Percentiles rank a stretch among this genome's conserved stretches.
Evolutionary conservation across 2,329 filamentous ascomycete genomes (phyloP).

Genomic region (Talaromyces marneffei): DNA sequence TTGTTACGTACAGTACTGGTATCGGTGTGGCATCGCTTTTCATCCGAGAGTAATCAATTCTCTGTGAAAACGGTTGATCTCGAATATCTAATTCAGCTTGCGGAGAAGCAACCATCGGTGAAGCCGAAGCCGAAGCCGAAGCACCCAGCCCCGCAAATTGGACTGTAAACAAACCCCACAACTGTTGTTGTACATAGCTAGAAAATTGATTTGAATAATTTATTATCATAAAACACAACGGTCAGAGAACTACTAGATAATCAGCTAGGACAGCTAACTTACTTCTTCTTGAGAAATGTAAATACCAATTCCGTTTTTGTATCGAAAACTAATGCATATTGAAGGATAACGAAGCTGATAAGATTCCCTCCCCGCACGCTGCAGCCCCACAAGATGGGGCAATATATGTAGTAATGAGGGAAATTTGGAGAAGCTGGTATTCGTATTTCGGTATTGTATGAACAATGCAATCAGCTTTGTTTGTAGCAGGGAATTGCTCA

Average conservation of each 20-base stretch:
- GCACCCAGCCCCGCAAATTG: background rate
- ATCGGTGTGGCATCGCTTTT: constrained; percentile 10
- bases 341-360: background rate
- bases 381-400: constrained; percentile 1
- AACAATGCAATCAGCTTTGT: background rate
- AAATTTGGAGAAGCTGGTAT: constrained; percentile 1
- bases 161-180: background rate
- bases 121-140: background rate
- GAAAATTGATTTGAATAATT: background rate
- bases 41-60: constrained; percentile 3
- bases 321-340: background rate
- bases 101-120: background rate
- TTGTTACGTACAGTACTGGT: background rate
- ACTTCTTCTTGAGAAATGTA: background rate
- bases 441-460: background rate
- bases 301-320: background rate
- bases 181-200: background rate
- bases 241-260: background rate
- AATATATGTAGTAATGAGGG: background rate
- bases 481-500: background rate
- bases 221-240: background rate
- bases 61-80: background rate
- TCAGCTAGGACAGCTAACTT: no score
- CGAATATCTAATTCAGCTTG: background rate
- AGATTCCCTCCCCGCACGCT: background rate